Evolutionary conservation across 2,329 filamentous ascomycete species (phyloP).

Genomic region (Tympanopsis confertula): DNA sequence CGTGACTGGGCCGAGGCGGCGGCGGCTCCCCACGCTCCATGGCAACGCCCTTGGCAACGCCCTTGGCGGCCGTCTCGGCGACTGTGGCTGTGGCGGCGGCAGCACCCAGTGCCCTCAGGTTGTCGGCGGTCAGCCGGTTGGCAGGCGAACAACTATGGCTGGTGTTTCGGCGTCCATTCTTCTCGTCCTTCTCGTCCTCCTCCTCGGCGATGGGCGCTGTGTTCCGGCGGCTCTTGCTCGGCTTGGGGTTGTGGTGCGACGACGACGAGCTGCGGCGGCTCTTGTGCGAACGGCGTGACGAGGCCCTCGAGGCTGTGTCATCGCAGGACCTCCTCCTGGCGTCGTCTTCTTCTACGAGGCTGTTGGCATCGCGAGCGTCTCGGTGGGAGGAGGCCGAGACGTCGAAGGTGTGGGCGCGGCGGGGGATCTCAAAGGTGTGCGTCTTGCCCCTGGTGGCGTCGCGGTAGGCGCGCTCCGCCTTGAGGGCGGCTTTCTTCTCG

Average conservation of each 20-base stretch:
- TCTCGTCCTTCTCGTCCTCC: neutral
- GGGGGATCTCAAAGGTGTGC: constrained; percentile 36
- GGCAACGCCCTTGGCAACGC: no score
- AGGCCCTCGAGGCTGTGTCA: neutral
- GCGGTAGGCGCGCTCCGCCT: constrained; percentile 44
- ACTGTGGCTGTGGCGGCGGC: neutral
- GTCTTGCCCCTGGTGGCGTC: constrained; percentile 46
- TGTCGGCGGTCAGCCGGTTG: neutral
- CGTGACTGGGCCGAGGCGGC: neutral
- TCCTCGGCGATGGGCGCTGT: neutral
- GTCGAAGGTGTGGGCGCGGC: constrained; percentile 12
- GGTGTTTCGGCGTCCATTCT: no score
- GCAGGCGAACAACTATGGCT: no score
- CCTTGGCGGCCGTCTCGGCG: no score
- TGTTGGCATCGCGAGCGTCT: constrained; percentile 10
- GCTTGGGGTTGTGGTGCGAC: no score
- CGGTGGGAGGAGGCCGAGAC: constrained; percentile 11
- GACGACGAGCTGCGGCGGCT: neutral
- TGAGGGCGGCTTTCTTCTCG: constrained; percentile 75
- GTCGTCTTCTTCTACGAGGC: constrained; percentile 1
- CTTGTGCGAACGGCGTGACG: neutral
- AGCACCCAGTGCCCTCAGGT: neutral
- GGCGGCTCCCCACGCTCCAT: no score
- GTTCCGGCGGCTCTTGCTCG: no score
- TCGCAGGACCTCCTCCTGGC: neutral